Base-by-base conservation (phyloP, 192 early-diverging fungal genomes). In the Mortierella claussenii region DNA sequence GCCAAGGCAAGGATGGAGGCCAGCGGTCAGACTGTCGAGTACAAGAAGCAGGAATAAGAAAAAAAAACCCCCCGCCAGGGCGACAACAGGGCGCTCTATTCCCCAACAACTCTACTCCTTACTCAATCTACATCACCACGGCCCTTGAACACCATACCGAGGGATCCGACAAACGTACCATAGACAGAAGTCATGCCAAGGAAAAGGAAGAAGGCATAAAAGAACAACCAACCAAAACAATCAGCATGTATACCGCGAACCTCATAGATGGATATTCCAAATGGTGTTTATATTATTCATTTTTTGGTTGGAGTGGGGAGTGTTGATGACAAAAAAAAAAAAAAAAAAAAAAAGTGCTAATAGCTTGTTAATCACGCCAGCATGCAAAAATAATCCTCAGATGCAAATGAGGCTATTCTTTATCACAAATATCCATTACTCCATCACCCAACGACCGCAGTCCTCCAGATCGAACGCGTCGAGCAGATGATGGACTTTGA, bases 1-100 rank as follows among this genome's bases (percentile, higher is more conserved):
- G 92, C 92, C 53, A 83, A 92, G 78, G 87, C 87, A 59, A 88
- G 87, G 67, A 81, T 94, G 83, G 81, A 81, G 66, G 91, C 88
- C 61, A 82, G 88, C 51, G 91, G 90, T 36, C 82, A 89, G 64
- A 31, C 65, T 27, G 74, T 89, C 44, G 87, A 90, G 43, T 91
- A 91, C 80, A 87, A 85, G 64, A 83, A 81, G 69, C 69, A 80
- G 57, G 76, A 69, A 52, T 79, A 76, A 71, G 42, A 58, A 18
- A 58, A 12, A n/a, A n/a, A n/a, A n/a, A n/a, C n/a, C n/a, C n/a
- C n/a, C n/a, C n/a, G n/a, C n/a, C n/a, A n/a, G n/a, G n/a, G n/a
- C n/a, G n/a, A n/a, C n/a, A n/a, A n/a, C n/a, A n/a, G n/a, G n/a
- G n/a, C n/a, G n/a, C n/a, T n/a, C n/a, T n/a, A n/a, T n/a, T n/a